Evolutionary conservation across 2,329 filamentous ascomycete genomes (phyloP), one percentile per base, ranked within the genome.

Genomic region (Sarocladium brachiariae): DNA sequence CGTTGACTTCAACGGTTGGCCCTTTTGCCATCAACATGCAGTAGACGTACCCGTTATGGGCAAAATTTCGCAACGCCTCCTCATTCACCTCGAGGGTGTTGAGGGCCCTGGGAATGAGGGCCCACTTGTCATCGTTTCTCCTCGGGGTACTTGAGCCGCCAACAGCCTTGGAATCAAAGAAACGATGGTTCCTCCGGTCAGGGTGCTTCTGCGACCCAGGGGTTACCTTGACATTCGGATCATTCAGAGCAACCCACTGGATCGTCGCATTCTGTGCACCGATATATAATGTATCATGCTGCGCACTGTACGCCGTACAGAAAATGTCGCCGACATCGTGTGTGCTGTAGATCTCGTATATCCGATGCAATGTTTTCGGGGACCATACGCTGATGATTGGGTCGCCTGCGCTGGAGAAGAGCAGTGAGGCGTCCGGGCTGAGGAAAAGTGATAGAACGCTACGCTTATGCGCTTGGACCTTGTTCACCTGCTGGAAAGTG

Each of bases 251-350:
- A 59, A 89, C 87, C 93, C 93, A 99, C 75, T 96, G 91, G 49
- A 96, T 93, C 34, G 86, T 89, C 7, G 90, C 93, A 63, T 97
- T 96, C 64, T 97, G 93, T 1, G 90, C 89, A 52, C 93, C 93
- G 38, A 96, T 80, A 65, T 96, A 97, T 3, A 96, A 78, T 0
- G 87, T 95, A 57, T 92, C 80, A 59, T 89, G 76, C 57, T 83
- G 78, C 6, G 82, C 72, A 3, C 90, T 96, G 66, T 95, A 96
- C 1, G 86, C 86, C n/a, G 96, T 84, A 58, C 89, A 95, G 65
- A 97, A 97, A 53, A 99, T 83, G 70, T 99, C 93, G 53, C 93
- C 93, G 35, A 96, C 87, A 59, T 97, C 93, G 67, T 95, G 92
- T 46, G 85, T 86, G 55, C 90, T 95, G 72, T 95, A 95, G 54